phyloP scores from a whole-genome alignment of 75 land plant species.

The Selaginella moellendorffii region DNA sequence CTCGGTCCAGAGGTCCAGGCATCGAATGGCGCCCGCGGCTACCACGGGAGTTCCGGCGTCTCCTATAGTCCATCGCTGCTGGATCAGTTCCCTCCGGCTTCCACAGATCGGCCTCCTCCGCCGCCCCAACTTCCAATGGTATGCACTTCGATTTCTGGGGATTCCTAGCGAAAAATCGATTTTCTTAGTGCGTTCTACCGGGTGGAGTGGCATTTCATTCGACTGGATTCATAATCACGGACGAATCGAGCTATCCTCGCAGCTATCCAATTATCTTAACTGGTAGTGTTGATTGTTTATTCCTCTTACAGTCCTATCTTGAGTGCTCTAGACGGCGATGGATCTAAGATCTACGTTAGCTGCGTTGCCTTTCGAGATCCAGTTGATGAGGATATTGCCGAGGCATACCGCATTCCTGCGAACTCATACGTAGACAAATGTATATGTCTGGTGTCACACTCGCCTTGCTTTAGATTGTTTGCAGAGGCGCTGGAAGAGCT shows the following conservation, averaged over 20 bases:
- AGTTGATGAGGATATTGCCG: slow-evolving; percentile 80
- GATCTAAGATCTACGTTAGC: slow-evolving; percentile 88
- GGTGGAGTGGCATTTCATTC: slow-evolving; percentile 75
- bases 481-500: slow-evolving; percentile 67
- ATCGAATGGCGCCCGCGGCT: slow-evolving; percentile 51
- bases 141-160: background rate
- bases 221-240: slow-evolving; percentile 43
- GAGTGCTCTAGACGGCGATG: slow-evolving; percentile 87
- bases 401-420: slow-evolving; percentile 72
- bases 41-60: slow-evolving; percentile 35
- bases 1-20: slow-evolving; percentile 76
- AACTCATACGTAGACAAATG: slow-evolving; percentile 94
- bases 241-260: slow-evolving; percentile 47
- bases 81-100: slow-evolving; percentile 70
- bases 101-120: slow-evolving; percentile 40
- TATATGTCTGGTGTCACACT: slow-evolving; percentile 85
- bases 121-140: slow-evolving; percentile 92
- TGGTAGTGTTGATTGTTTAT: slow-evolving; percentile 23
- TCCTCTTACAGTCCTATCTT: background rate
- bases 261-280: slow-evolving; percentile 92
- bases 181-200: slow-evolving; percentile 75
- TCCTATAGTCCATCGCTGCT: slow-evolving; percentile 59
- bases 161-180: background rate
- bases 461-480: slow-evolving; percentile 60
- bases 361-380: slow-evolving; percentile 97